Percentiles rank a stretch among this genome's conserved stretches.
phyloP scores from a whole-genome alignment of 108 stramenopile genomes.

The Skeletonema costatum region DNA sequence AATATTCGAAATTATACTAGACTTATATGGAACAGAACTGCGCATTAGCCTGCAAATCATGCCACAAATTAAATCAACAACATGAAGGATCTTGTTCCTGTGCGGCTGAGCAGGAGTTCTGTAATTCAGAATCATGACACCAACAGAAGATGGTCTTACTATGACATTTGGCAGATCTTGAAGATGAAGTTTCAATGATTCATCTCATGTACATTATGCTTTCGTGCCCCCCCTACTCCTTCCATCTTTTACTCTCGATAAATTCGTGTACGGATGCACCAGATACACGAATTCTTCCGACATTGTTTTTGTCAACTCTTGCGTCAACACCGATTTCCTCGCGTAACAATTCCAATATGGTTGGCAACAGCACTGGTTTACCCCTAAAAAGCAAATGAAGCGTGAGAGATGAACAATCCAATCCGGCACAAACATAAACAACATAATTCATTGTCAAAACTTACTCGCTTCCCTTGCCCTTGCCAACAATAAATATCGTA shows the following conservation, averaged over 20 bases:
- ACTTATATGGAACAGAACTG: background rate
- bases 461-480: constrained; percentile 58
- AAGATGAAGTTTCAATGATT: background rate
- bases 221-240: background rate
- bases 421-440: background rate
- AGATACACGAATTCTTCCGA: constrained; percentile 52
- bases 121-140: background rate
- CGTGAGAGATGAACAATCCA: background rate
- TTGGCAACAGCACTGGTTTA: constrained; percentile 49
- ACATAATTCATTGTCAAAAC: background rate
- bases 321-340: constrained; percentile 53
- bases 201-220: background rate
- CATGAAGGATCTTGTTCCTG: background rate
- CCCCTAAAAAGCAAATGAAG: background rate
- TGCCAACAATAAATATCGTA: constrained; percentile 67
- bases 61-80: background rate
- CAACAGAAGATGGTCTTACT: background rate
- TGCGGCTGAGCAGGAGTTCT: background rate
- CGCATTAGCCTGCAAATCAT: constrained; percentile 3
- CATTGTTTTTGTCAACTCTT: constrained; percentile 49
- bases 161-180: background rate
- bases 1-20: background rate
- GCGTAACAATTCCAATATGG: constrained; percentile 32
- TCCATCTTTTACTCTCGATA: constrained; percentile 26
- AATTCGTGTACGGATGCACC: constrained; percentile 30